Base-by-base conservation (phyloP, 495 filamentous ascomycete species). In the Podospora comata region DNA sequence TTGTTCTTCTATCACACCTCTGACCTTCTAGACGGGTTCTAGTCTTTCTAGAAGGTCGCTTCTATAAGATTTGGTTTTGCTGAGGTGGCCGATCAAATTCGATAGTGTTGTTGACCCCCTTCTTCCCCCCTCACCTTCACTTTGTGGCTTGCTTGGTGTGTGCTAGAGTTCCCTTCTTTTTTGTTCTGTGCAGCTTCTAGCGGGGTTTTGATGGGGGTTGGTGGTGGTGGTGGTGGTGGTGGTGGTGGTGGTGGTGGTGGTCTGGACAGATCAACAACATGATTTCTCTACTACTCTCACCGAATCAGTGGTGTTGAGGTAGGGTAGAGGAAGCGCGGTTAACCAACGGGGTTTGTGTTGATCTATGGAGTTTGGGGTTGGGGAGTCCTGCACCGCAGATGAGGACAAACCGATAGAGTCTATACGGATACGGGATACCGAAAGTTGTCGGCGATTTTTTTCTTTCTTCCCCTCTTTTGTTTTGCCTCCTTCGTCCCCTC, bases 11-110 rank as follows among this genome's bases (percentile, higher is more conserved):
- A 7, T 27, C 28, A 61, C 27, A 4, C 23, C 4, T 32, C 27
- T 27, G 27, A 32, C 59, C 59, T 32, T 68, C 70, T 64, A 71
- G 69, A 63, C 54, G 65, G 11, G 34, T 65, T 71, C 69, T 65
- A 71, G 69, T 60, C 27, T 58, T 63, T 63, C 61, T 63, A 63
- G 61, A 63, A 63, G 61, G 32, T 23, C 15, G 15, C 39, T 16
- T 48, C 30, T 5, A 5, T 32, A 4, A 61, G n/a, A 20, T 1
- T 5, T 32, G 7, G 4, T 32, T 32, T 48, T 53, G 26, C 11
- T 26, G 48, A 15, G 19, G 18, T 27, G 28, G 67, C 13, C 62
- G 53, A 64, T 64, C 66, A 27, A 48, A 30, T 48, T 60, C 67
- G 62, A 68, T 60, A 65, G 53, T n/a, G 7, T 7, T 28, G 59